Base-by-base conservation (phyloP, 208 protist species). In the Naegleria lovaniensis region DNA sequence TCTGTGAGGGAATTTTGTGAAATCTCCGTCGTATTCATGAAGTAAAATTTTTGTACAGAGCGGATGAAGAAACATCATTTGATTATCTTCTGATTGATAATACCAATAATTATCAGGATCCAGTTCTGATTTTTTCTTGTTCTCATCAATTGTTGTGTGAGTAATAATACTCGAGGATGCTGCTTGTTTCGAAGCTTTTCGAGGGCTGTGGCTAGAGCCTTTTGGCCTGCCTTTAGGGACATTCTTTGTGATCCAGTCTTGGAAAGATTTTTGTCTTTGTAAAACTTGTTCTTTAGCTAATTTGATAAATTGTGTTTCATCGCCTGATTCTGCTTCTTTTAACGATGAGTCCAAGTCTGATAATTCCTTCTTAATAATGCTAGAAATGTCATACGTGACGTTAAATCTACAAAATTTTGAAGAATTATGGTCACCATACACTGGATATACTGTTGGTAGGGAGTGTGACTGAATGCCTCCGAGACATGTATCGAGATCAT, bases 91-190 rank as follows among this genome's bases (percentile, higher is more conserved):
- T 11, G 67, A 79, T 79, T 79, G 67, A 79, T 79, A 79, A 79
- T 79, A 79, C 67, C 67, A 79, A 79, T 79, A 79, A 36, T 79
- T 33, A 75, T 75, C 58, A 75, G 58, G 58, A 75, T 75, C 58
- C 16, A 75, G 25, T 9, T 79, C 67, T 36, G n/a, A 19, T 36
- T 79, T 33, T 79, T 79, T 79, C 67, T 79, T 36, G 0, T 36
- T 33, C 11, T 75, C 25, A 75, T 75, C 25, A 1, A 75, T 4
- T 29, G 25, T 75, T 75, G 13, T 48, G 43, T 48, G 43, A 48
- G 43, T 48, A 1, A 7, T 48, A 48, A 9, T 48, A 48, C 43
- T 48, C 1, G 43, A 48, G 1, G 43, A 48, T 67, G 55, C 22
- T 15, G 55, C 55, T 67, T 67, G 55, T 48, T 48, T 48, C 43